Conservation (phyloP, 2,329 filamentous ascomycete species). For the Diaporthe sp. region DNA sequence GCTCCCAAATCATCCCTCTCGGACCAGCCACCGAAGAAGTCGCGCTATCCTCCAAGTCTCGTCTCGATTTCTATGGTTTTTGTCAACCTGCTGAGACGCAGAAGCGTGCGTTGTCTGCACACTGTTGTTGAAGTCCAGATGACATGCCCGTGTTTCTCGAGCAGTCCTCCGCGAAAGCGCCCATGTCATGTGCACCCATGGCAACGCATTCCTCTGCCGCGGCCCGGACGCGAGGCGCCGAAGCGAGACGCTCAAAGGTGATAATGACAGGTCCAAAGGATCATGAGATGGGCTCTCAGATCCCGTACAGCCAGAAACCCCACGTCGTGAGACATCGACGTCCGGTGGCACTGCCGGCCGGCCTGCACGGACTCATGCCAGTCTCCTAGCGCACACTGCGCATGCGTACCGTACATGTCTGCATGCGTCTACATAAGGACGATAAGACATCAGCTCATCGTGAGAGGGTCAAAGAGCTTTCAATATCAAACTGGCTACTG, state of each 20-base stretch:
- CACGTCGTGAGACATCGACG: constrained; percentile 28
- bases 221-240: neutral
- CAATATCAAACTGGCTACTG: constrained; percentile 26
- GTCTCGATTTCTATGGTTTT: neutral
- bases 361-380: constrained; percentile 23
- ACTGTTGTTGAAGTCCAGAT: neutral
- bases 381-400: neutral
- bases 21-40: neutral
- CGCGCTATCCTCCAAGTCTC: neutral
- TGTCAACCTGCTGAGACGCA: neutral
- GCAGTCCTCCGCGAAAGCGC: constrained; percentile 29
- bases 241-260: constrained; percentile 18
- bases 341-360: constrained; percentile 25
- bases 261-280: neutral
- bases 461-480: constrained; percentile 14
- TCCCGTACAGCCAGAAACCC: constrained; percentile 12
- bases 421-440: neutral
- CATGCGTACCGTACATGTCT: constrained; percentile 6
- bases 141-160: neutral
- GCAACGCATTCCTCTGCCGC: constrained; percentile 5
- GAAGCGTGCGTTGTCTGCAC: no score
- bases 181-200: constrained; percentile 26
- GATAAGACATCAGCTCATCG: constrained; percentile 20
- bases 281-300: constrained; percentile 21
- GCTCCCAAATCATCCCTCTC: neutral